Evolutionary conservation across 106 monocot genomes (phyloP).

Genomic region (Phalaenopsis equestris): DNA sequence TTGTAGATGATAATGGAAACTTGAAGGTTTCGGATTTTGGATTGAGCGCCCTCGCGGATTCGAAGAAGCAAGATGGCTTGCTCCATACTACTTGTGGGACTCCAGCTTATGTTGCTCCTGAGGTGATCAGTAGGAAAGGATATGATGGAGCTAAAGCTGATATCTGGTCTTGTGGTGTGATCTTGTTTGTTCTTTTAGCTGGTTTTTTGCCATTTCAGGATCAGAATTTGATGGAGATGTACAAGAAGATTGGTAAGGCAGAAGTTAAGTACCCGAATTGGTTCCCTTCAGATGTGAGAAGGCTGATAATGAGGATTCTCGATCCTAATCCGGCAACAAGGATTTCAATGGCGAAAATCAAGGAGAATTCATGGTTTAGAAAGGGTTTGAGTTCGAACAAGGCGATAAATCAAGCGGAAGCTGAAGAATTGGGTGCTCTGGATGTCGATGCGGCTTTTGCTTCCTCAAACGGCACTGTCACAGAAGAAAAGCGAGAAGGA

Average conservation of each 20-base stretch:
- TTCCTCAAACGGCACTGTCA: neutral
- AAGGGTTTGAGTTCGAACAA: slow-evolving; percentile 16
- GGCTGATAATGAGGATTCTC: slow-evolving; percentile 26
- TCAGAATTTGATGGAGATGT: slow-evolving; percentile 39
- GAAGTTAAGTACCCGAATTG: slow-evolving; percentile 39
- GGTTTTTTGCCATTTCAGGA: slow-evolving; percentile 48
- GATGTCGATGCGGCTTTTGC: slow-evolving; percentile 15
- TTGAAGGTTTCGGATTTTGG: slow-evolving; percentile 54
- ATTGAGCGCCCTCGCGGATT: slow-evolving; percentile 26
- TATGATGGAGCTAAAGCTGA: slow-evolving; percentile 51
- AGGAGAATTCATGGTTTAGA: slow-evolving; percentile 31
- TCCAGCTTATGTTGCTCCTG: slow-evolving; percentile 52
- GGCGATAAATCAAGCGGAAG: slow-evolving; percentile 2
- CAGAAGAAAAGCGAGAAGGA: neutral
- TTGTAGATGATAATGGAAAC: slow-evolving; percentile 38
- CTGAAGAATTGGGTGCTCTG: slow-evolving; percentile 8
- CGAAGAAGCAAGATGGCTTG: slow-evolving; percentile 24
- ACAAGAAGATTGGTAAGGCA: slow-evolving; percentile 36
- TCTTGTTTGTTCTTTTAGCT: slow-evolving; percentile 18
- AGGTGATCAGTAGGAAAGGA: slow-evolving; percentile 30
- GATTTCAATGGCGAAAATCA: slow-evolving; percentile 32
- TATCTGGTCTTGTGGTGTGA: slow-evolving; percentile 39
- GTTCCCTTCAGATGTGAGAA: slow-evolving; percentile 31
- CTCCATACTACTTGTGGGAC: slow-evolving; percentile 48
- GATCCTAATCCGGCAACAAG: slow-evolving; percentile 38